A percentile compares a stretch with the other conserved stretches of the same genome.
phyloP scores from a whole-genome alignment of 371 early-diverging fungal genomes.

The Nematocida sp. region DNA sequence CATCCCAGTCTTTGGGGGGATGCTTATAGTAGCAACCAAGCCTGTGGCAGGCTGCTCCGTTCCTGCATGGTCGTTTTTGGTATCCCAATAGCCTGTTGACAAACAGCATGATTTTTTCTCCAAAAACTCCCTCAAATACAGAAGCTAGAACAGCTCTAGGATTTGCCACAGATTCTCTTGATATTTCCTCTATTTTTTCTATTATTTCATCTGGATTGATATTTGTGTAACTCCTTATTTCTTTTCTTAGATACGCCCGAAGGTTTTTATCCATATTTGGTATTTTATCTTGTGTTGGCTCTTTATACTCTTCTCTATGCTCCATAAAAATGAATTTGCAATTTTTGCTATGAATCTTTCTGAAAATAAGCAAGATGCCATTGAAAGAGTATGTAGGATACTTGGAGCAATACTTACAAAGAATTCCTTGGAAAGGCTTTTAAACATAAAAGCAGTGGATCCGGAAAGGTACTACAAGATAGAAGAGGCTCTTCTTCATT shows the following conservation, averaged over 20 bases:
- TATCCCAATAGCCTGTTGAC: conserved; percentile 62
- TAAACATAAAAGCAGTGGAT: conserved; percentile 43
- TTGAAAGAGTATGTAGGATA: background rate
- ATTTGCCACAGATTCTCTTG: conserved; percentile 11
- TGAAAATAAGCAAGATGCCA: conserved; percentile 14
- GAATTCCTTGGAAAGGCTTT: conserved; percentile 17
- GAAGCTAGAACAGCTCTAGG: conserved; percentile 31
- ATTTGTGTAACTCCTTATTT: conserved; percentile 19
- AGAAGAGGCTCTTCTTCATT: conserved; percentile 12
- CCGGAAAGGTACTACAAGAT: conserved; percentile 51
- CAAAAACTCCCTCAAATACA: conserved; percentile 50
- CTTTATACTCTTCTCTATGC: background rate
- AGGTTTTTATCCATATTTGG: conserved; percentile 50
- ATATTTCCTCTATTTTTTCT: conserved; percentile 29
- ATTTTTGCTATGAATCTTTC: conserved; percentile 31
- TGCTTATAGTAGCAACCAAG: conserved; percentile 46
- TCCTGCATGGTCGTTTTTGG: conserved; percentile 54
- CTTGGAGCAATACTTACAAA: conserved; percentile 12
- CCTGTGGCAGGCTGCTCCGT: conserved; percentile 40
- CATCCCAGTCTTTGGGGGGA: background rate
- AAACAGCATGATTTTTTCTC: conserved; percentile 54
- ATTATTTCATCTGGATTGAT: conserved; percentile 44
- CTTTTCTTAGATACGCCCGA: conserved; percentile 39
- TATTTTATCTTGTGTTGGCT: conserved; percentile 16
- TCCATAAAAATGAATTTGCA: conserved; percentile 53